A percentile compares a stretch with the other conserved stretches of the same genome.
phyloP scores from a whole-genome alignment of 805 yeast species.

The Isabelozyma rhagii region DNA sequence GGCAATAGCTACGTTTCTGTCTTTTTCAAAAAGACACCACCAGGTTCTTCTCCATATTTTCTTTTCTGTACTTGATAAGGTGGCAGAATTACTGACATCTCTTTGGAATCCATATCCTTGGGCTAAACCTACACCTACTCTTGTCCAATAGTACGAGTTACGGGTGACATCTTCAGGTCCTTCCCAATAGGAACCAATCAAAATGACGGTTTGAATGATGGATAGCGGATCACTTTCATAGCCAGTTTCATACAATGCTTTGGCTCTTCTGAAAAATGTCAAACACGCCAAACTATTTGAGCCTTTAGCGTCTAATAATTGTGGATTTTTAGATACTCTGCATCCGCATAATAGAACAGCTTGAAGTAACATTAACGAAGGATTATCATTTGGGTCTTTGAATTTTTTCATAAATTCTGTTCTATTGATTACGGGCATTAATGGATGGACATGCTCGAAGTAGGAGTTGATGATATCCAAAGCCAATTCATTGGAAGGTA shows the following conservation, averaged over 20 bases:
- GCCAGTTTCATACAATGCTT: constrained; percentile 68
- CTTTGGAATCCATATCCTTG: constrained; percentile 78
- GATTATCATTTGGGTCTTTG: constrained; percentile 55
- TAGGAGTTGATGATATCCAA: constrained; percentile 59
- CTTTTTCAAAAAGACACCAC: constrained; percentile 77
- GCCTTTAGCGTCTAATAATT: constrained; percentile 47
- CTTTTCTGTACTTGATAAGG: constrained; percentile 34
- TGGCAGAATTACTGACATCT: constrained; percentile 41
- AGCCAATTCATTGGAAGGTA: constrained; percentile 60
- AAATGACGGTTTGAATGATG: constrained; percentile 56
- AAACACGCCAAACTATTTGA: constrained; percentile 50
- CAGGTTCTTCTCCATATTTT: constrained; percentile 65
- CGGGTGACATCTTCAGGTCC: constrained; percentile 68
- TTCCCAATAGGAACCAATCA: constrained; percentile 71
- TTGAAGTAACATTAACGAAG: constrained; percentile 64
- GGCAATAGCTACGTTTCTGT: constrained; percentile 65
- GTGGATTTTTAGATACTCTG: constrained; percentile 54
- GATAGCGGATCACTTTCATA: constrained; percentile 64
- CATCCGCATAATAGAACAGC: constrained; percentile 69
- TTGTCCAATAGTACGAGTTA: constrained; percentile 66
- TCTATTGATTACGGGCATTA: constrained; percentile 65
- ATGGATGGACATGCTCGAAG: constrained; percentile 64
- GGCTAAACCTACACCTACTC: constrained; percentile 66
- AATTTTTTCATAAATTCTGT: constrained; percentile 56
- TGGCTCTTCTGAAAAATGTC: constrained; percentile 65